A percentile compares a stretch with the other conserved stretches of the same genome.
phyloP scores from a whole-genome alignment of 2,329 filamentous ascomycete species.

The Fusarium buharicum region DNA sequence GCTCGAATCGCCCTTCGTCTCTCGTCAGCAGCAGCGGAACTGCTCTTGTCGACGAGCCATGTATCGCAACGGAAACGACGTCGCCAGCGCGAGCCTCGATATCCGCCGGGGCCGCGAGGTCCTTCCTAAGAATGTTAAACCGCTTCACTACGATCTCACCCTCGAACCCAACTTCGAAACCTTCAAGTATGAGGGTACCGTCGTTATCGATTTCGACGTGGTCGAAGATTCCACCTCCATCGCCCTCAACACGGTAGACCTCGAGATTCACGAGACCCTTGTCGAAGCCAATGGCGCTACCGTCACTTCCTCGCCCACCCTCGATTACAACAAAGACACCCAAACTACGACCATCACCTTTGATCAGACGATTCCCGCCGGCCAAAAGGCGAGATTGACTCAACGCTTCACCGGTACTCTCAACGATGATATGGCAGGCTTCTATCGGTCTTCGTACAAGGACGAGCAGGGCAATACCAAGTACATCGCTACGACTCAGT shows the following conservation, averaged over 20 bases:
- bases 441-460: conserved; percentile 96
- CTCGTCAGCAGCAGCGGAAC: conserved; percentile 40
- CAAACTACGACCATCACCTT: conserved; percentile 88
- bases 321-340: conserved; percentile 79
- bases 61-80: conserved; percentile 44
- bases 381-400: conserved; percentile 74
- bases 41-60: conserved; percentile 47
- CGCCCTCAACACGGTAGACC: conserved; percentile 86
- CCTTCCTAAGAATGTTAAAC: conserved; percentile 89
- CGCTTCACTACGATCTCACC: conserved; percentile 90
- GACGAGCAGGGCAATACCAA: conserved; percentile 79
- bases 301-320: conserved; percentile 53
- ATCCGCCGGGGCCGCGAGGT: conserved; percentile 71
- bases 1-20: conserved; percentile 13
- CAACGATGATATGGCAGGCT: conserved; percentile 97
- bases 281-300: conserved; percentile 59
- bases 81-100: conserved; percentile 41
- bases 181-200: conserved; percentile 86
- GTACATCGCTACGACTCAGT: conserved; percentile 90
- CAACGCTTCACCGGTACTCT: conserved; percentile 77
- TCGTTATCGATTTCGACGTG: conserved; percentile 88
- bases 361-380: conserved; percentile 75
- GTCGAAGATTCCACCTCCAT: conserved; percentile 85
- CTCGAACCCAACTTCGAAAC: conserved; percentile 91
- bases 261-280: conserved; percentile 78